These are phyloP conservation scores for Sisymbrium irio DNA, from an alignment of 345 rosid species.

Conservation along the genomic window DNA sequence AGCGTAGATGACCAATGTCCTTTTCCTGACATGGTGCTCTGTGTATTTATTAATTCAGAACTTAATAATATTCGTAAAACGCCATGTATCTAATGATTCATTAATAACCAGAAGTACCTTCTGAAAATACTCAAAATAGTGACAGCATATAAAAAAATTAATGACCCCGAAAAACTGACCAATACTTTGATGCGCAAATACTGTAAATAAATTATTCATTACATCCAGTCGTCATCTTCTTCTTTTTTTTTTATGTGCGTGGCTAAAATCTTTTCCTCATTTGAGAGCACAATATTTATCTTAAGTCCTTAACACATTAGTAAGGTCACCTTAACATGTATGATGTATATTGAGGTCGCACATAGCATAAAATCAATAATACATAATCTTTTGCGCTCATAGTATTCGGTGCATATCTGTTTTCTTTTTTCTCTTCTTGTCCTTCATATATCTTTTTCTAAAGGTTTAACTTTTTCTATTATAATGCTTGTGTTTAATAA, in stretches of 20 bases:
- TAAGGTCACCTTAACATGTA: background rate
- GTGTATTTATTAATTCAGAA: too few species aligned
- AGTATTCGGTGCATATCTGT: constrained; percentile 17
- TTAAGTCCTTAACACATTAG: background rate
- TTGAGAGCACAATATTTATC: background rate
- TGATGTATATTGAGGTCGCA: background rate
- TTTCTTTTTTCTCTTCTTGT: background rate
- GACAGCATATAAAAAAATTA: background rate
- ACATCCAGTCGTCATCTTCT: too few species aligned
- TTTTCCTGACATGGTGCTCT: background rate
- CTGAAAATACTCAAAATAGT: background rate
- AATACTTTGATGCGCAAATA: too few species aligned
- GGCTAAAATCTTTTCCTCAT: background rate
- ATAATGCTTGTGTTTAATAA: constrained; percentile 2
- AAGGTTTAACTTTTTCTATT: background rate
- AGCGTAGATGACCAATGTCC: constrained; percentile 1
- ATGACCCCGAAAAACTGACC: too few species aligned
- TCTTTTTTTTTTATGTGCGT: too few species aligned
- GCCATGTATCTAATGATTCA: background rate
- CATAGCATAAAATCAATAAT: background rate
- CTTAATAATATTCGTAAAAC: too few species aligned
- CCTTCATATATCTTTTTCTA: background rate
- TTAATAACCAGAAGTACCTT: background rate
- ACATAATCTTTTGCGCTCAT: background rate
- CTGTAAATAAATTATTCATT: too few species aligned